Evolutionary conservation across 208 protist species (phyloP).

Genomic region (Wallacemonas sp.): DNA sequence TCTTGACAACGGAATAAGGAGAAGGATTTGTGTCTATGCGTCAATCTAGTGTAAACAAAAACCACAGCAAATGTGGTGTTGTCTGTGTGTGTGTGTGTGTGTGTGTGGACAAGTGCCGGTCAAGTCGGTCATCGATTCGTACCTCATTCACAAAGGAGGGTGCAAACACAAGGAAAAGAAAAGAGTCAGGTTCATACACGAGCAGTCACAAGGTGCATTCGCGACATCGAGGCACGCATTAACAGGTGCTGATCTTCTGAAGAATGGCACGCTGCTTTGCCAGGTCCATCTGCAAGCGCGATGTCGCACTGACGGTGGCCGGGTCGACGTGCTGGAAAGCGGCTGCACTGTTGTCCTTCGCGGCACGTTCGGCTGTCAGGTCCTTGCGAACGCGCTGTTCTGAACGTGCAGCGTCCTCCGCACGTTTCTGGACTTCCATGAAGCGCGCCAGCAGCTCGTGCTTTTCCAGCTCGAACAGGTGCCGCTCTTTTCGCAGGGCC

Average conservation of each 20-base stretch:
- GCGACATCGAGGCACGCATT: neutral
- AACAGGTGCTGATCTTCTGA: conserved; percentile 34
- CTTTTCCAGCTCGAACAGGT: conserved; percentile 83
- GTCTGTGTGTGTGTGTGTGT: too few relatives aligned
- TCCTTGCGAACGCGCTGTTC: conserved; percentile 58
- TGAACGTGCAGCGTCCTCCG: conserved; percentile 55
- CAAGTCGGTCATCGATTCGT: too few relatives aligned
- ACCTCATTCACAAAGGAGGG: too few relatives aligned
- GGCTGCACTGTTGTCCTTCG: neutral
- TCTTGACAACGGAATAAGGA: too few relatives aligned
- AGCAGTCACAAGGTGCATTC: neutral
- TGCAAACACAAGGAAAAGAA: conserved; percentile 4
- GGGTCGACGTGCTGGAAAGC: conserved; percentile 8
- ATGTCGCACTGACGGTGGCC: conserved; percentile 20
- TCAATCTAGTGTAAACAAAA: too few relatives aligned
- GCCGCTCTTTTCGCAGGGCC: conserved; percentile 58
- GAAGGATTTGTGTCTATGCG: too few relatives aligned
- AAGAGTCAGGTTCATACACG: conserved; percentile 2
- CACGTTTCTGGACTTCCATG: conserved; percentile 57
- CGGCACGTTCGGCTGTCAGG: conserved; percentile 36
- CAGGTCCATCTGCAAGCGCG: conserved; percentile 77
- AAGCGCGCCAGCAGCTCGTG: conserved; percentile 65
- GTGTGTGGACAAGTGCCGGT: too few relatives aligned
- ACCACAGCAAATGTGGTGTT: too few relatives aligned
- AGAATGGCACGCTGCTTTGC: conserved; percentile 80